A percentile compares a stretch with the other conserved stretches of the same genome.
Evolutionary conservation across 2,329 filamentous ascomycete genomes (phyloP).

Genomic region (Magnaporthiopsis rhizophila): DNA sequence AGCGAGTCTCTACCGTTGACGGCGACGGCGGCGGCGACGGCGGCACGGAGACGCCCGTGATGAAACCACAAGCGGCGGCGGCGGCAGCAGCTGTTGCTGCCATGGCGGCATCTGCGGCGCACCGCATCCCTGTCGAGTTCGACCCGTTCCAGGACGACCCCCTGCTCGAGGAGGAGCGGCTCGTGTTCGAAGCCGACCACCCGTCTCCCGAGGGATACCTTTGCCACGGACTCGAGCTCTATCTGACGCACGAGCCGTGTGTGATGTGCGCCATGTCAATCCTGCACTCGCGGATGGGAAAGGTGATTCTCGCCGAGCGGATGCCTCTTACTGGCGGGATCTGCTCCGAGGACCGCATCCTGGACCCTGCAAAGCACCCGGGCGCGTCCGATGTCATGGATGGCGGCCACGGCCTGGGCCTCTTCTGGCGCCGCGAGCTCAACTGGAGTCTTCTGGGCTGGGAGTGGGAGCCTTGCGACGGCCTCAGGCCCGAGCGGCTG

Average conservation of each 20-base stretch:
- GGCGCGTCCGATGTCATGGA: constrained; percentile 25
- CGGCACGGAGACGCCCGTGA: neutral
- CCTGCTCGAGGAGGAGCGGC: constrained; percentile 57
- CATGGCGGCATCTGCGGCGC: neutral
- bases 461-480: constrained; percentile 55
- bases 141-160: constrained; percentile 63
- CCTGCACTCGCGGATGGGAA: constrained; percentile 84
- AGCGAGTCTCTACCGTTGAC: constrained; percentile 26
- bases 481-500: constrained; percentile 29
- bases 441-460: constrained; percentile 82
- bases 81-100: too few species aligned
- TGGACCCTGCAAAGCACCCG: constrained; percentile 27
- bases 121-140: constrained; percentile 32
- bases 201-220: constrained; percentile 75
- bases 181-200: constrained; percentile 56
- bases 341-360: constrained; percentile 62
- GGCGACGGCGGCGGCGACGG: neutral
- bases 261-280: constrained; percentile 97
- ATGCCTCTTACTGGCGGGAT: constrained; percentile 79
- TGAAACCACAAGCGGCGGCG: neutral
- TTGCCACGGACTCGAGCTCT: constrained; percentile 88
- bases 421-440: constrained; percentile 68
- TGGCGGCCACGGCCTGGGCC: constrained; percentile 53
- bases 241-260: constrained; percentile 92
- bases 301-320: constrained; percentile 70